Conservation (phyloP, 768 basidiomycete species). For the Amanita thiersii region DNA sequence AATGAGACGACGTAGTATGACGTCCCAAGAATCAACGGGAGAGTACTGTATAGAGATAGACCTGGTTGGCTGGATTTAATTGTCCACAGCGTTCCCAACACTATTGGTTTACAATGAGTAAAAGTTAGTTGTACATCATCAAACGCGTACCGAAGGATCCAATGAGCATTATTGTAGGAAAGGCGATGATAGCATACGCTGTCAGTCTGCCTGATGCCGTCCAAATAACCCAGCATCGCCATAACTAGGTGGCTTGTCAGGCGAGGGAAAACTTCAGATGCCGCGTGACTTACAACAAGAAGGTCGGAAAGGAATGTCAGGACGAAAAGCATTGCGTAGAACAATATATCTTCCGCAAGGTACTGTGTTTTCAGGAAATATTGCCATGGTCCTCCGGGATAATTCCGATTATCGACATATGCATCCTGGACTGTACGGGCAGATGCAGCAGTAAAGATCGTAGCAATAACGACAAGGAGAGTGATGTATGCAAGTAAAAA, state of each 20-base stretch:
- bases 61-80: constrained; percentile 23
- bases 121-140: not conserved
- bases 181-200: constrained; percentile 17
- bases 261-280: not conserved
- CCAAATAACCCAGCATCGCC: constrained; percentile 35
- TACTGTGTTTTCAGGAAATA: constrained; percentile 35
- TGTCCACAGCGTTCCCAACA: constrained; percentile 25
- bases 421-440: constrained; percentile 31
- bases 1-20: constrained; percentile 23
- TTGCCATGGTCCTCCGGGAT: constrained; percentile 33
- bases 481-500: constrained; percentile 28
- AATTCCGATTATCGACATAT: constrained; percentile 35
- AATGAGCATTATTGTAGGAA: constrained; percentile 23
- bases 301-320: constrained; percentile 32
- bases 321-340: constrained; percentile 33
- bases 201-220: constrained; percentile 16
- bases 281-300: constrained; percentile 22
- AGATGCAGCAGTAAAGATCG: constrained; percentile 29
- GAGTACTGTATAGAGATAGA: constrained; percentile 20
- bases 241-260: constrained; percentile 19
- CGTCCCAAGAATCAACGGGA: constrained; percentile 19
- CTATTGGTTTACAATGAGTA: constrained; percentile 10
- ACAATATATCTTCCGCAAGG: constrained; percentile 32
- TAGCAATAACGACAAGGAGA: constrained; percentile 27
- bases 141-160: constrained; percentile 16